phyloP scores from a whole-genome alignment of 371 early-diverging fungal species.

The Zychaea mexicana region DNA sequence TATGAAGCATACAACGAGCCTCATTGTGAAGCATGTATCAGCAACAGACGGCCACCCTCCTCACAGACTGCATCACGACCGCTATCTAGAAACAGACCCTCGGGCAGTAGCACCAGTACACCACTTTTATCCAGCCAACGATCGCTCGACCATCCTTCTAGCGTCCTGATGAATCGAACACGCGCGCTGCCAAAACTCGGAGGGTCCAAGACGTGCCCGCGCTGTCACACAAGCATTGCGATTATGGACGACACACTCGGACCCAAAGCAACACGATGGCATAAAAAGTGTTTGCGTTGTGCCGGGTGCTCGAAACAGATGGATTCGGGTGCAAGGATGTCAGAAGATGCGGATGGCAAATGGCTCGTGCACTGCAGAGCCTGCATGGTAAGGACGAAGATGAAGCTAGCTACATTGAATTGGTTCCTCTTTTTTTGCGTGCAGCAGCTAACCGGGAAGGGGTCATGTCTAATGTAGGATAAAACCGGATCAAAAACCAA shows the following conservation, averaged over 20 bases:
- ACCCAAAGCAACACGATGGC: slow-evolving; percentile 61
- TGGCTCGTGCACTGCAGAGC: slow-evolving; percentile 52
- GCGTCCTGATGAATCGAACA: slow-evolving; percentile 12
- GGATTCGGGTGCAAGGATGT: slow-evolving; percentile 58
- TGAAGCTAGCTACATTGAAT: too few relatives aligned
- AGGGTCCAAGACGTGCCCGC: slow-evolving; percentile 55
- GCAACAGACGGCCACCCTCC: not conserved
- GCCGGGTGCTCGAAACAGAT: slow-evolving; percentile 54
- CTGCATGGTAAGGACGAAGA: slow-evolving; percentile 38
- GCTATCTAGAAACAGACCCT: not conserved
- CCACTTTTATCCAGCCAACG: slow-evolving; percentile 1
- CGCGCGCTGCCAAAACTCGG: slow-evolving; percentile 50
- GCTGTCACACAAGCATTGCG: slow-evolving; percentile 50
- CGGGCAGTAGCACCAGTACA: not conserved
- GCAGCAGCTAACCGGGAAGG: not conserved
- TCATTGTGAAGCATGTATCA: slow-evolving; percentile 57
- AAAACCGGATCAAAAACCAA: not conserved
- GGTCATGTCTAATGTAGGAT: too few relatives aligned
- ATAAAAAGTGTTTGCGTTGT: slow-evolving; percentile 62
- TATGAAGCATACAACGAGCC: slow-evolving; percentile 55
- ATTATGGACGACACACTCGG: slow-evolving; percentile 62
- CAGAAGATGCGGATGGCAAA: slow-evolving; percentile 33
- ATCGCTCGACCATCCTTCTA: slow-evolving; percentile 5
- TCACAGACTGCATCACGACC: slow-evolving; percentile 9
- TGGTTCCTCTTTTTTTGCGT: not conserved